Evolutionary conservation across 768 basidiomycete genomes (phyloP).

Genomic region (Multifurca ochricompacta): DNA sequence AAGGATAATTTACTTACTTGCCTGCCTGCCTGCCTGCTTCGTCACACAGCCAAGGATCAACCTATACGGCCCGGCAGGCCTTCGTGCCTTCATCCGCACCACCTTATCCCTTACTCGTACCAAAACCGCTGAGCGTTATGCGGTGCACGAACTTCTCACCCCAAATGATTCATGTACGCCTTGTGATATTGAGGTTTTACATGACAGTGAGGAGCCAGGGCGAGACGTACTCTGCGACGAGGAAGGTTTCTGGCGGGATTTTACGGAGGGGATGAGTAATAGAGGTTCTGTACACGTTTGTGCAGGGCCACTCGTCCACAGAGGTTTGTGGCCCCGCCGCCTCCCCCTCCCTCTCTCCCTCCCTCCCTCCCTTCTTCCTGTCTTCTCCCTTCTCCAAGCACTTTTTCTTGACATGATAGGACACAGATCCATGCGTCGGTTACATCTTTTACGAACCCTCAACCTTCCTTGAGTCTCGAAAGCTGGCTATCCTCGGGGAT

Average conservation of each 20-base stretch:
- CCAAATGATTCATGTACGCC: conserved; percentile 45
- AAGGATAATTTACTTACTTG: too few species aligned
- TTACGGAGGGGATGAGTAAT: conserved; percentile 35
- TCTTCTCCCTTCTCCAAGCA: not conserved
- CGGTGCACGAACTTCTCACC: conserved; percentile 70
- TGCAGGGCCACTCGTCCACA: conserved; percentile 70
- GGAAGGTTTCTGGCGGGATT: conserved; percentile 60
- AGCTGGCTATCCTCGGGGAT: conserved; percentile 72
- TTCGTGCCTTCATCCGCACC: conserved; percentile 67
- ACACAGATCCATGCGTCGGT: conserved; percentile 67
- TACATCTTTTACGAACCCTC: conserved; percentile 61
- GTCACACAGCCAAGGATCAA: conserved; percentile 42
- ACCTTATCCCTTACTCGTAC: conserved; percentile 63
- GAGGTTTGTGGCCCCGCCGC: conserved; percentile 48
- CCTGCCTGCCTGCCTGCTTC: too few species aligned
- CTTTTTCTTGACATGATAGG: not conserved
- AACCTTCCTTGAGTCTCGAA: conserved; percentile 36
- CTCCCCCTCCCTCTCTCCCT: too few species aligned
- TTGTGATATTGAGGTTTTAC: conserved; percentile 42
- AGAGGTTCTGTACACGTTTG: conserved; percentile 47
- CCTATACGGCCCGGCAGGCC: conserved; percentile 72
- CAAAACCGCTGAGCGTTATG: conserved; percentile 51
- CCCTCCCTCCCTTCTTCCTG: too few species aligned
- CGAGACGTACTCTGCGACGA: conserved; percentile 44
- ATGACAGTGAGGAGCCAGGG: conserved; percentile 59